A percentile compares a stretch with the other conserved stretches of the same genome.
Conservation (phyloP, 2,329 filamentous ascomycete genomes). For the Fusarium sp. region DNA sequence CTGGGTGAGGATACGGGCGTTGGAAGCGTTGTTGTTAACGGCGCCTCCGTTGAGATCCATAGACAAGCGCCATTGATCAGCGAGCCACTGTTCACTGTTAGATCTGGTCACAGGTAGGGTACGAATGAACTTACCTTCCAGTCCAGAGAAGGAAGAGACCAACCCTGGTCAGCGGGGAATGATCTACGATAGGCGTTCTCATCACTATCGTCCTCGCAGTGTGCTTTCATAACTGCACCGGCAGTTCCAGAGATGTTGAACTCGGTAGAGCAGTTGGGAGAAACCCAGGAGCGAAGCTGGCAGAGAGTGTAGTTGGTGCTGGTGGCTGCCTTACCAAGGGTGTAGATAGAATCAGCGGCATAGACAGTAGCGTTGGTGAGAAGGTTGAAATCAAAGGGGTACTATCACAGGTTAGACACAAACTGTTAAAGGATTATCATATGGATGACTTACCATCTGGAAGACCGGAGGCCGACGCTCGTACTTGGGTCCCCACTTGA, state of each 20-base stretch:
- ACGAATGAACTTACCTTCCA: constrained; percentile 58
- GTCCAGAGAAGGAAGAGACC: constrained; percentile 56
- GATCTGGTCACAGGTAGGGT: background rate
- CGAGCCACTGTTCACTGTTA: constrained; percentile 57
- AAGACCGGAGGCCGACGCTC: constrained; percentile 66
- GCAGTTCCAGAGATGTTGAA: constrained; percentile 67
- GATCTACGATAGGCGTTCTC: constrained; percentile 66
- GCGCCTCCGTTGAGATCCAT: constrained; percentile 69
- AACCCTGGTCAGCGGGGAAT: constrained; percentile 48
- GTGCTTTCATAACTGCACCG: constrained; percentile 70
- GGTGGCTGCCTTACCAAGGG: constrained; percentile 66
- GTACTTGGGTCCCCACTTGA: constrained; percentile 71
- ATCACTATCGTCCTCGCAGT: constrained; percentile 71
- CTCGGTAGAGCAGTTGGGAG: constrained; percentile 74
- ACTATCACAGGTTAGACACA: constrained; percentile 50
- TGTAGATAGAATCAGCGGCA: constrained; percentile 68
- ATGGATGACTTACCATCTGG: constrained; percentile 54
- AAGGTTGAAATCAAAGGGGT: constrained; percentile 74
- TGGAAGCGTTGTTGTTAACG: constrained; percentile 68
- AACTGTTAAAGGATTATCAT: background rate
- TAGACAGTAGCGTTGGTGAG: constrained; percentile 66
- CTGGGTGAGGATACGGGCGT: constrained; percentile 68
- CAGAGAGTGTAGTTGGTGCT: constrained; percentile 73
- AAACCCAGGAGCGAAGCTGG: constrained; percentile 72
- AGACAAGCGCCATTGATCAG: constrained; percentile 65